phyloP scores from a whole-genome alignment of 805 yeast genomes.

The Barnettozyma wickerhamii region DNA sequence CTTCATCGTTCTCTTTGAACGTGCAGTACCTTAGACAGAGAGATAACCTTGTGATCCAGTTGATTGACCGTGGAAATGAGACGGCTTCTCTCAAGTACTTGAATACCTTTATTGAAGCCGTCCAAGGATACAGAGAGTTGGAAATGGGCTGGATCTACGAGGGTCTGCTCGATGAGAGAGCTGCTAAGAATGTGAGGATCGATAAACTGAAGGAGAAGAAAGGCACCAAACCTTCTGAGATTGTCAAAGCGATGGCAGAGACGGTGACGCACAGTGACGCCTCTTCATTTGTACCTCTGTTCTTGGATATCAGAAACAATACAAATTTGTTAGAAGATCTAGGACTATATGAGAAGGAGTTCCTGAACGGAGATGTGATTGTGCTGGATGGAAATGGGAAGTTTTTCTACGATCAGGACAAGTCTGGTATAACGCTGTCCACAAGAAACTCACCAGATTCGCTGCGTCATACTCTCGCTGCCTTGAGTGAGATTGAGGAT shows the following conservation, averaged over 20 bases:
- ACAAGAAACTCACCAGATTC: conserved; percentile 7
- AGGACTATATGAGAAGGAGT: neutral
- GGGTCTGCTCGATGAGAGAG: conserved; percentile 35
- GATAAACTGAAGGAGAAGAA: conserved; percentile 39
- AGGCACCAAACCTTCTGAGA: conserved; percentile 28
- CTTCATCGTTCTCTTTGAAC: neutral
- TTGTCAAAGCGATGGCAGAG: conserved; percentile 44
- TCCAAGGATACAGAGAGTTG: conserved; percentile 39
- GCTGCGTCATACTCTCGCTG: conserved; percentile 11
- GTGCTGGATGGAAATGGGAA: conserved; percentile 41
- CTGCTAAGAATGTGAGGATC: conserved; percentile 40
- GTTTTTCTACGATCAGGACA: conserved; percentile 30
- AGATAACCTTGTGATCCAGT: conserved; percentile 16
- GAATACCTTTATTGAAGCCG: conserved; percentile 15
- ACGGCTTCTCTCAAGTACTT: conserved; percentile 25
- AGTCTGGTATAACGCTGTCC: conserved; percentile 30
- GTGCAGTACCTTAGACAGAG: neutral
- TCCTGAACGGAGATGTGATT: conserved; percentile 49
- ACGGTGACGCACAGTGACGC: conserved; percentile 44
- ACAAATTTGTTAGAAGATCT: neutral
- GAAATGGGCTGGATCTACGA: conserved; percentile 33
- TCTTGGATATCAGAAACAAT: conserved; percentile 39
- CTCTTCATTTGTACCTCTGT: conserved; percentile 41
- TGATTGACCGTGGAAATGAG: conserved; percentile 7
- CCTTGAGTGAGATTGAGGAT: conserved; percentile 8